Percentiles rank a stretch among this genome's conserved stretches.
These are phyloP conservation scores for Aureobasidium sp. DNA, from an alignment of 2,329 filamentous ascomycete genomes.

Conservation along the genomic window DNA sequence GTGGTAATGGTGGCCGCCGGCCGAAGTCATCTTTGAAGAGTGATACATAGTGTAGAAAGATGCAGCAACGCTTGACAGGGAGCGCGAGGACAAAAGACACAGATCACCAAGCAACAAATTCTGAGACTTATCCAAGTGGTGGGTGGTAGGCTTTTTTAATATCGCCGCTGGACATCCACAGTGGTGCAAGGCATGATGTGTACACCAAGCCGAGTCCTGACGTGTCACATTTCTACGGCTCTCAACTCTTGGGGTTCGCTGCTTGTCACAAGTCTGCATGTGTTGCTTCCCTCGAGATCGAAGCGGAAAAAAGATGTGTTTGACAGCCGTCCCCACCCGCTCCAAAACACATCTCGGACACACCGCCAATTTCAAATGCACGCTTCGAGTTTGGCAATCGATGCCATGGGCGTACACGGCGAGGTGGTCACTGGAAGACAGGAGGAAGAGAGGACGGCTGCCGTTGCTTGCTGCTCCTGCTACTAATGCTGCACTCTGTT, in stretches of 20 bases:
- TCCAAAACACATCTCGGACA: conserved; percentile 8
- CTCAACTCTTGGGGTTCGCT: conserved; percentile 5
- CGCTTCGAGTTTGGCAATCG: conserved; percentile 7
- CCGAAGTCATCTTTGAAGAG: neutral
- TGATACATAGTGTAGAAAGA: neutral
- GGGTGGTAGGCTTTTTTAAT: conserved; percentile 2
- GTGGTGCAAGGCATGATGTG: conserved; percentile 10
- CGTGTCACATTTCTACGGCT: conserved; percentile 10
- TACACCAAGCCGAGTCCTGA: conserved; percentile 10
- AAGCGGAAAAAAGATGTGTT: conserved; percentile 7
- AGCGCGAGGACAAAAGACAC: neutral
- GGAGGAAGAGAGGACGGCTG: neutral
- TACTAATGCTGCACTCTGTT: conserved; percentile 2
- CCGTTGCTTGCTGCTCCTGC: conserved; percentile 6
- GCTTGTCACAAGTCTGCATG: conserved; percentile 12
- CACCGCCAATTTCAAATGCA: conserved; percentile 11
- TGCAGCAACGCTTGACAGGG: neutral
- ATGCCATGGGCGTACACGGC: neutral
- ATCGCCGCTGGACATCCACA: neutral
- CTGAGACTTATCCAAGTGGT: neutral
- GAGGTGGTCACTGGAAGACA: conserved; percentile 6
- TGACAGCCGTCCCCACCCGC: conserved; percentile 11
- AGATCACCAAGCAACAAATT: neutral
- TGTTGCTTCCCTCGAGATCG: conserved; percentile 4
- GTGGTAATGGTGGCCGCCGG: conserved; percentile 2